Base-by-base conservation (phyloP, 768 basidiomycete species). In the Dentipellis sp. region DNA sequence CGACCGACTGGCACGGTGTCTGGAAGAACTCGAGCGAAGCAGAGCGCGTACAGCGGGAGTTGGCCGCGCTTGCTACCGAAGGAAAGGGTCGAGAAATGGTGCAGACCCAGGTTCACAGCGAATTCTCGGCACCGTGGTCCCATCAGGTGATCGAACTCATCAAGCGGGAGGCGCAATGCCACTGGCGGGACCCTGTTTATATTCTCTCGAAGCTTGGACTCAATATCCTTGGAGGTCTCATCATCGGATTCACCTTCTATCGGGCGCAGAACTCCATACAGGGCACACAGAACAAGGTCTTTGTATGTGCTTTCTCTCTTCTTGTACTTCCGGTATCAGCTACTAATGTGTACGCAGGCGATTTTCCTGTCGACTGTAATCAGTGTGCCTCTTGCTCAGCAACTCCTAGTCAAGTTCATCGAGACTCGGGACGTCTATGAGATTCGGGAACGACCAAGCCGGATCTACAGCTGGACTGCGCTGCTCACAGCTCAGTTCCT, bases 1-100 rank as follows among this genome's bases (percentile, higher is more conserved):
- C 63, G 9, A 65, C 66, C 17, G 74, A 84, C 61, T 85, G 83
- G 81, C 67, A 77, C 50, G 65, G 72, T 11, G 57, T 71, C 1
- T 84, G 81, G 81, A 65, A 67, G 42, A 63, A 73, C 19, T 79
- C 76, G 0, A 63, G 67, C 0, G 75, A 82, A 58, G 69, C 72
- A 42, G 58, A 55, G 7, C 40, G 42, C 2, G 66, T 78, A 49
- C 67, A 74, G 52, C 53, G 66, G 10, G 73, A 80, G 49, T 72
- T 83, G 35, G 72, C 75, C 5, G 47, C 59, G 1, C 69, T 83
- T 58, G 74, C 79, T 49, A 38, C 59, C 10, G 69, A 76, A 17
- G 72, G 73, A 2, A 64, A 61, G 2, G 64, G 62, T 42, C 66
- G 63, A 10, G 58, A 61, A 4, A 55, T 67, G 7, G 64, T 65